These are phyloP conservation scores for Thalassiosira pacifica DNA, from an alignment of 352 stramenopile species.

Conservation along the genomic window DNA sequence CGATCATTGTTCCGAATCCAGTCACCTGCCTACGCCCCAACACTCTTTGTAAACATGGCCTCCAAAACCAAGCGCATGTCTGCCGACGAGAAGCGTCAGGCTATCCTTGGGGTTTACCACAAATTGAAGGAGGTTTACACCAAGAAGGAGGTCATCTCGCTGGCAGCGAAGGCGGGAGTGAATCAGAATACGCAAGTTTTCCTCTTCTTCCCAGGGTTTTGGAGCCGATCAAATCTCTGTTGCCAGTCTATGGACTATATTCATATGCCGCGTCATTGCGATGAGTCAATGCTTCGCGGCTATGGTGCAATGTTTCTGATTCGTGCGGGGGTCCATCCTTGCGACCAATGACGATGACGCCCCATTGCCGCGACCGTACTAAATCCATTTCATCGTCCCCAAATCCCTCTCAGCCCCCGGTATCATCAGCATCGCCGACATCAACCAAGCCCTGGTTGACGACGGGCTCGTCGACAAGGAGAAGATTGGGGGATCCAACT, in stretches of 20 bases:
- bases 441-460: slow-evolving; percentile 82
- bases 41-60: no score
- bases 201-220: background rate
- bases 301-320: background rate
- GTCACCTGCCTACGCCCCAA: background rate
- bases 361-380: background rate
- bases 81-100: slow-evolving; percentile 82
- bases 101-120: slow-evolving; percentile 84
- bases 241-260: no score
- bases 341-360: slow-evolving; percentile 21
- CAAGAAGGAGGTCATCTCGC: slow-evolving; percentile 83
- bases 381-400: background rate
- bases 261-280: background rate
- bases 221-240: no score
- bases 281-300: background rate
- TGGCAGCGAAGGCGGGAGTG: slow-evolving; percentile 82
- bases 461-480: slow-evolving; percentile 82
- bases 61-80: slow-evolving; percentile 82
- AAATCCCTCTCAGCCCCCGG: background rate
- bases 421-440: slow-evolving; percentile 71
- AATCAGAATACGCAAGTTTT: slow-evolving; percentile 76
- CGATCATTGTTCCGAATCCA: no score
- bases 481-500: slow-evolving; percentile 87
- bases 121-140: slow-evolving; percentile 83
- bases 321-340: background rate